phyloP scores from a whole-genome alignment of 768 basidiomycete species.

The Antrodiella citrinella region DNA sequence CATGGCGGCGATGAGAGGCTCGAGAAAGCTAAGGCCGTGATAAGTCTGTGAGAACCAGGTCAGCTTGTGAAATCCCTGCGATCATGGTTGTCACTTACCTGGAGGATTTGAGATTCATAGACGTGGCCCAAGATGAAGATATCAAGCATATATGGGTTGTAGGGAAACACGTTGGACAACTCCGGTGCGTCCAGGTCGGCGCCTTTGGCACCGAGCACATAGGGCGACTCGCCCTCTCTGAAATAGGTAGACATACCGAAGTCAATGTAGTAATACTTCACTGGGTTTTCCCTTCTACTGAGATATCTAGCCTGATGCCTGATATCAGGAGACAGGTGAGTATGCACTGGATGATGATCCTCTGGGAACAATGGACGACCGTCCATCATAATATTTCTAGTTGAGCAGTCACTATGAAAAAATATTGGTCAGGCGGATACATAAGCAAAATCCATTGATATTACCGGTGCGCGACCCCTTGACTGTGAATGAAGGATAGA shows the following conservation, averaged over 20 bases:
- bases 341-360: conserved; percentile 20
- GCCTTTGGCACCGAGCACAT: conserved; percentile 12
- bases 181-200: conserved; percentile 19
- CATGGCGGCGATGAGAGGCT: not conserved
- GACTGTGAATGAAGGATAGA: conserved; percentile 10
- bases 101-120: not conserved
- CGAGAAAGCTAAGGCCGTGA: not conserved
- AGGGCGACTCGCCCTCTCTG: conserved; percentile 4
- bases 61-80: too few relatives aligned
- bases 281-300: conserved; percentile 8
- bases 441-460: not conserved
- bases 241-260: conserved; percentile 24
- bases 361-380: conserved; percentile 6
- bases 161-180: conserved; percentile 11
- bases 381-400: conserved; percentile 14
- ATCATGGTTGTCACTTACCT: too few relatives aligned
- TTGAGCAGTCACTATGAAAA: conserved; percentile 9
- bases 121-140: conserved; percentile 20
- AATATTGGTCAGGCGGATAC: conserved; percentile 25
- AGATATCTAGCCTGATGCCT: conserved; percentile 23
- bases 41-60: not conserved
- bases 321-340: conserved; percentile 18
- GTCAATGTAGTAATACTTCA: conserved; percentile 29
- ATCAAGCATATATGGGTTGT: conserved; percentile 20
- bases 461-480: conserved; percentile 12